Base-by-base conservation (phyloP, 139 green algal genomes). In the Mychonastes homosphaera region DNA sequence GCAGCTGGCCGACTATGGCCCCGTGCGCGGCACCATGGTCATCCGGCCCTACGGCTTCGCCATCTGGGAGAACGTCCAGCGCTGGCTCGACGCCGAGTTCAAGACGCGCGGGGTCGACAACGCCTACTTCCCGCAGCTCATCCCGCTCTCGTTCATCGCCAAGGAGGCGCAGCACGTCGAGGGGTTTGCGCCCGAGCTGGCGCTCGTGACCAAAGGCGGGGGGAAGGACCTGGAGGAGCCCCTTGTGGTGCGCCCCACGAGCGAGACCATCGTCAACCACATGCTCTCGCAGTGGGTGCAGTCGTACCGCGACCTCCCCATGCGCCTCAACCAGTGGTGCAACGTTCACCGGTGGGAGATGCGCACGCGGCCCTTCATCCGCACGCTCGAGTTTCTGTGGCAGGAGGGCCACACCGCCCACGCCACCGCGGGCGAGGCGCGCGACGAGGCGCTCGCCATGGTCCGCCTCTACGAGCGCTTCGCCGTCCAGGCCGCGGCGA, bases 261-360 rank as follows among this genome's bases (percentile, higher is more conserved):
- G 60, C 21, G 93, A 99, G 79, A 97, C 93, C 21, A 97, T 99
- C 30, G 81, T 99, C 23, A 99, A 99, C 76, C 84, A 97, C 81
- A 97, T 98, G 89, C 93, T 98, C 8, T 15, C 41, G 30, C 79
- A 89, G 75, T 93, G 85, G 86, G 62, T 95, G 4, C 78, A 92
- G 63, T 79, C 53, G 59, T 92, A 96, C 76, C 76, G 93, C 5
- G 93, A 99, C 78, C 82, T 99, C 63, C 93, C 93, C 8, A 62
- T 99, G 52, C 81, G 87, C 39, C 55, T 98, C 45, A 99, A 99
- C 72, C 90, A 98, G 77, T 99, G 93, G 93, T 86, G 80, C 60
- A 99, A 99, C 62, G 93, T 98, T 55, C 87, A 94, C 71, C 78
- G 93, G 50, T 99, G 93, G 91, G 91, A 99, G 79, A 95, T 99